A percentile compares a stretch with the other conserved stretches of the same genome.
Evolutionary conservation across 169 alveolate genomes (phyloP).

Genomic region (Cytauxzoon felis): DNA sequence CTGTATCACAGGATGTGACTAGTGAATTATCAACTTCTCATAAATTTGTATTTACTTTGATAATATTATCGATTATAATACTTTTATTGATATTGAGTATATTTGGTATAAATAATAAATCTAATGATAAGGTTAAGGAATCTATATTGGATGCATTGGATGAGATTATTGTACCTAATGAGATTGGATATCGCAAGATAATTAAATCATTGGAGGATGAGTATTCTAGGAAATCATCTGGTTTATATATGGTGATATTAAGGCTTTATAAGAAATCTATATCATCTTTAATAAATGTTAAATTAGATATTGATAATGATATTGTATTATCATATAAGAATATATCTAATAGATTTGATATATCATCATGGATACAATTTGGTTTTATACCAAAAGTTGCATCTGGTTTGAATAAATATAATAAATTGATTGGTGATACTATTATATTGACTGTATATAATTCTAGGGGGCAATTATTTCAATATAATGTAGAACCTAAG

Average conservation of each 20-base stretch:
- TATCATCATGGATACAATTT: conserved; percentile 56
- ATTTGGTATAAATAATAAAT: conserved; percentile 26
- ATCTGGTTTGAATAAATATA: conserved; percentile 50
- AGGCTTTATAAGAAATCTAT: not conserved
- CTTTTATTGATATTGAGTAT: conserved; percentile 19
- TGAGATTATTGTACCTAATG: conserved; percentile 20
- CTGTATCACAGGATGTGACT: not conserved
- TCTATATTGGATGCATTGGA: conserved; percentile 23
- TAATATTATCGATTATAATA: conserved; percentile 4
- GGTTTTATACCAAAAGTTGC: conserved; percentile 56
- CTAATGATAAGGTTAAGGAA: conserved; percentile 16
- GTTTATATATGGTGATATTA: too few relatives aligned
- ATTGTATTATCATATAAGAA: not conserved
- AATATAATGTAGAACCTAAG: conserved; percentile 19
- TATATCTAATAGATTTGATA: conserved; percentile 6
- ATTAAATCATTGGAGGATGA: not conserved
- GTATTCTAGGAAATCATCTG: not conserved
- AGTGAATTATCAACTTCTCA: conserved; percentile 11
- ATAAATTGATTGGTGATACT: conserved; percentile 52
- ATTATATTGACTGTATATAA: conserved; percentile 43
- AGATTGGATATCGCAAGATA: conserved; percentile 18
- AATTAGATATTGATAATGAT: not conserved
- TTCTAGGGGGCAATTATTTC: conserved; percentile 26
- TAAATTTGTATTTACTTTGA: not conserved
- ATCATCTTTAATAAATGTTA: not conserved